Conservation (phyloP, 2,329 filamentous ascomycete species). For the Calonectria honghensis region DNA sequence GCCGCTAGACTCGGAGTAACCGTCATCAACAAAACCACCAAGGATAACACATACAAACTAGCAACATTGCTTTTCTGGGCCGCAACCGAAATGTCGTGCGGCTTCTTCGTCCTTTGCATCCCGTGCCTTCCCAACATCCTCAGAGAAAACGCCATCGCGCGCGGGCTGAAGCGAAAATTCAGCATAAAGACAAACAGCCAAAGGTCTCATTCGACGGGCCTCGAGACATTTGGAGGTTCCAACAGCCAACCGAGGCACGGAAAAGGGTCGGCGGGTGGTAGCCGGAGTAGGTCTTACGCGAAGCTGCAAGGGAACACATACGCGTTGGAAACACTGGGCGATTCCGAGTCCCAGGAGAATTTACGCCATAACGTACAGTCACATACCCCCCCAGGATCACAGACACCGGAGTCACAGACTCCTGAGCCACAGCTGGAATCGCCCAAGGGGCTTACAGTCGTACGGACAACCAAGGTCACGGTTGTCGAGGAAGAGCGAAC, state of each 20-base stretch:
- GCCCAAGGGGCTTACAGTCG: not conserved
- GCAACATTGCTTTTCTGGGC: constrained; percentile 1
- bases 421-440: not conserved
- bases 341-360: constrained; percentile 1
- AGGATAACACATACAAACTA: constrained; percentile 14
- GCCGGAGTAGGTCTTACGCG: not conserved
- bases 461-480: not conserved
- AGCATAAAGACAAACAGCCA: not conserved
- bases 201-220: not conserved
- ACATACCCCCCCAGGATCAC: not conserved
- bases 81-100: constrained; percentile 12
- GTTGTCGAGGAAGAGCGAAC: not conserved
- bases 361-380: not conserved
- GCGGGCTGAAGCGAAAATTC: not conserved
- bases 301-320: not conserved
- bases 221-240: not conserved
- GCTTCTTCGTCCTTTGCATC: constrained; percentile 11
- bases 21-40: not conserved
- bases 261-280: not conserved
- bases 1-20: not conserved
- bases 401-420: too few relatives aligned
- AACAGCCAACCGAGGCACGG: not conserved
- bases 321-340: not conserved
- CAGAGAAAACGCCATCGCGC: not conserved
- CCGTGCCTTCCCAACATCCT: constrained; percentile 4